These are phyloP conservation scores for Gaertneriomyces semiglobifer DNA, from an alignment of 192 early-diverging fungal species.

Conservation along the genomic window DNA sequence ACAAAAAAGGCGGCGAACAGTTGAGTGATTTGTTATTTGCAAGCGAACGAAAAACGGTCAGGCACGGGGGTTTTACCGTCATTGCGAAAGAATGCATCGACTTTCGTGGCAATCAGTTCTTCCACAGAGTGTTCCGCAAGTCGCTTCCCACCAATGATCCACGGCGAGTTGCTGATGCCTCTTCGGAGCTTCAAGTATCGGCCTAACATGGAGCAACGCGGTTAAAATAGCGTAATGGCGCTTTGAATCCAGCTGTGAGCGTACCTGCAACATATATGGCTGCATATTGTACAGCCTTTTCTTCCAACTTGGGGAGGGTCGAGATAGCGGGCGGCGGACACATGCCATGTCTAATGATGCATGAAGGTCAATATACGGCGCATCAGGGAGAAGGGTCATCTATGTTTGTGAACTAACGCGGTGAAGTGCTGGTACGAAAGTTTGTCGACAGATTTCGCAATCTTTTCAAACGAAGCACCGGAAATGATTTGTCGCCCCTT, in stretches of 20 bases:
- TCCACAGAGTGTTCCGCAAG: slow-evolving; percentile 76
- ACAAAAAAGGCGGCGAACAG: background rate
- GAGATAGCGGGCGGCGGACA: slow-evolving; percentile 17
- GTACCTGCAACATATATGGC: slow-evolving; percentile 33
- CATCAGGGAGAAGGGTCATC: background rate
- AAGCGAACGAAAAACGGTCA: background rate
- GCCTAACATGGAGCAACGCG: slow-evolving; percentile 36
- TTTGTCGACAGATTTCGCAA: slow-evolving; percentile 25
- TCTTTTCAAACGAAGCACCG: slow-evolving; percentile 38
- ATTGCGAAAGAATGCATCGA: slow-evolving; percentile 54
- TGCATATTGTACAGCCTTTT: slow-evolving; percentile 17
- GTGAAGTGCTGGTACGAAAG: slow-evolving; percentile 32
- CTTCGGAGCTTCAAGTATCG: slow-evolving; percentile 47
- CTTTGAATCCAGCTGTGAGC: background rate
- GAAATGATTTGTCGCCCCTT: slow-evolving; percentile 21
- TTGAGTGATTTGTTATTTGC: background rate
- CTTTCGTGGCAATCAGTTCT: slow-evolving; percentile 63
- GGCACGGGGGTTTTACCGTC: slow-evolving; percentile 46
- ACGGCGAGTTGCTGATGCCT: slow-evolving; percentile 81
- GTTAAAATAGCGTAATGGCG: background rate
- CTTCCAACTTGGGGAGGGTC: background rate
- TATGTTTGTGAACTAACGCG: background rate
- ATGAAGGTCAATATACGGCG: background rate
- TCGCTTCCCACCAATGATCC: slow-evolving; percentile 65
- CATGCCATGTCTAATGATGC: slow-evolving; percentile 8